Percentiles rank a stretch among this genome's conserved stretches.
Conservation (phyloP, 495 filamentous ascomycete species). For the Trichoderma orchidacearum region DNA sequence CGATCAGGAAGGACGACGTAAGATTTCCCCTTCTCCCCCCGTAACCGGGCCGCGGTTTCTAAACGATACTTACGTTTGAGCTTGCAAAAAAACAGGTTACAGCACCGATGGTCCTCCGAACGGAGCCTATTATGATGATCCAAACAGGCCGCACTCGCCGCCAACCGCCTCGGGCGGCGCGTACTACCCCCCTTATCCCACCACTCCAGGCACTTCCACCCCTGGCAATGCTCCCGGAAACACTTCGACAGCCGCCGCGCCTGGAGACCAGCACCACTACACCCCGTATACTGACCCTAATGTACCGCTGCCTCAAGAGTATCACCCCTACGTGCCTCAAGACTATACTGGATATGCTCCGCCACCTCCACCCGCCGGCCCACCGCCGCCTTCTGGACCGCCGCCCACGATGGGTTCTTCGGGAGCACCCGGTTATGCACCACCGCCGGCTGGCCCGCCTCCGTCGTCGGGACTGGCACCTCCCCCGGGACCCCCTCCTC, state of each 20-base stretch:
- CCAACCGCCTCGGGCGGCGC: slow-evolving; percentile 38
- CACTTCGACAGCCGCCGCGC: slow-evolving; percentile 5
- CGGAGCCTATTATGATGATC: slow-evolving; percentile 18
- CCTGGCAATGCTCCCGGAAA: not conserved
- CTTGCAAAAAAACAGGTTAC: slow-evolving; percentile 17
- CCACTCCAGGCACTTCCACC: slow-evolving; percentile 7
- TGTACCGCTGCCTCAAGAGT: slow-evolving; percentile 1
- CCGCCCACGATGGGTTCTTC: slow-evolving; percentile 3
- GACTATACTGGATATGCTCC: slow-evolving; percentile 21
- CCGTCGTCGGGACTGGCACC: not conserved
- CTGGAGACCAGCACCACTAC: slow-evolving; percentile 23
- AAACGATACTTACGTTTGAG: not conserved
- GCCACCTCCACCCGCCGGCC: slow-evolving; percentile 13
- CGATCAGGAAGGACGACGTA: slow-evolving; percentile 7
- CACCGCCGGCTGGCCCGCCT: slow-evolving; percentile 1
- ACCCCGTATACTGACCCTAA: slow-evolving; percentile 14
- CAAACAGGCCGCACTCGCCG: slow-evolving; percentile 30
- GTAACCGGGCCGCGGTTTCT: not conserved
- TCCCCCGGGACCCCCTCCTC: slow-evolving; percentile 6
- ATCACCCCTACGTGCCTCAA: slow-evolving; percentile 20
- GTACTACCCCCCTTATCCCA: slow-evolving; percentile 24
- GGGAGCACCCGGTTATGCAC: slow-evolving; percentile 1
- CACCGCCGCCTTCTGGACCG: slow-evolving; percentile 5
- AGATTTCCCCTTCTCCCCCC: not conserved
- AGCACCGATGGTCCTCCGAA: slow-evolving; percentile 22